Conservation (phyloP, 257 asterid genomes). For the Voacanga thouarsii region DNA sequence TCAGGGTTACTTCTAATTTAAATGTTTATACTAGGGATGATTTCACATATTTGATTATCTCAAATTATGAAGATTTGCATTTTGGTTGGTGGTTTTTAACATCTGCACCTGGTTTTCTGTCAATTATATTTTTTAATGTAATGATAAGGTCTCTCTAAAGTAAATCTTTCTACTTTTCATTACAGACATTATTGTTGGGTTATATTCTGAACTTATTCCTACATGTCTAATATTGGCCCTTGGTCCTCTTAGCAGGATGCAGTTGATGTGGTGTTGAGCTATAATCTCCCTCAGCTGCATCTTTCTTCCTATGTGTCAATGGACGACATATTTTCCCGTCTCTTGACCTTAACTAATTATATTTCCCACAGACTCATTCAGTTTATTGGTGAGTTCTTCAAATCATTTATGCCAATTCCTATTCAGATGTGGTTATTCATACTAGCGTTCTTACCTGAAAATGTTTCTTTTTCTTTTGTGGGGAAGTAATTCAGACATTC, state of each 20-base stretch:
- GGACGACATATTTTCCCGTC: slow-evolving; percentile 69
- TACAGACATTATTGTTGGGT: not conserved
- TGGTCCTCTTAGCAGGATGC: slow-evolving; percentile 20
- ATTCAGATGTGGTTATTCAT: not conserved
- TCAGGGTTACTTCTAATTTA: not conserved
- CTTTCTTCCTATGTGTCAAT: slow-evolving; percentile 35
- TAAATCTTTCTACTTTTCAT: not conserved
- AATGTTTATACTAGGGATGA: not conserved
- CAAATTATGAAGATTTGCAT: not conserved
- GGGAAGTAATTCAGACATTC: slow-evolving; percentile 8
- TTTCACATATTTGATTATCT: not conserved
- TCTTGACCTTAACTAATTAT: slow-evolving; percentile 58
- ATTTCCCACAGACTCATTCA: slow-evolving; percentile 42
- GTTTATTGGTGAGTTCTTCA: slow-evolving; percentile 52
- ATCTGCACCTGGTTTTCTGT: not conserved
- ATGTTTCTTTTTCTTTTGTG: slow-evolving; percentile 19
- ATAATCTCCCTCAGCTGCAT: slow-evolving; percentile 26
- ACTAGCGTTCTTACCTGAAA: not conserved
- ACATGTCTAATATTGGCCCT: slow-evolving; percentile 4
- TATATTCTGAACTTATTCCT: not conserved
- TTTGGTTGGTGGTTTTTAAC: not conserved
- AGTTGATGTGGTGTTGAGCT: slow-evolving; percentile 29
- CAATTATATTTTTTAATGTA: not conserved
- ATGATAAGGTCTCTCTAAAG: not conserved
- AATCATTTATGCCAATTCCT: not conserved